Evolutionary conservation across 495 filamentous ascomycete genomes (phyloP), one percentile per base, ranked within the genome.

Genomic region (Lentithecium fluviatile): DNA sequence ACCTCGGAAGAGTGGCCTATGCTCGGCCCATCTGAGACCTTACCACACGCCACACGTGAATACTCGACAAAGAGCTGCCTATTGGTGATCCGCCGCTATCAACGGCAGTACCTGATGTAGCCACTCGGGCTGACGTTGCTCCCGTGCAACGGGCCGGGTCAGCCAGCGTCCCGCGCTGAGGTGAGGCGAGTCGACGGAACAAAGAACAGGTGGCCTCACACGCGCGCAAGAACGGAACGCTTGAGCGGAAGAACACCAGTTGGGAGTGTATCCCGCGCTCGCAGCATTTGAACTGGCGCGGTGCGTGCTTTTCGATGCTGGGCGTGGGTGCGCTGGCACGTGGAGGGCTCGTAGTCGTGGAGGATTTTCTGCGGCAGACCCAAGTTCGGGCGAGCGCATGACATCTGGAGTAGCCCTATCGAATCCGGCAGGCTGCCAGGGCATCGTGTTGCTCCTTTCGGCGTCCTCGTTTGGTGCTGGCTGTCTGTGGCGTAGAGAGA

Each of bases 371-470:
- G n/a, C 17, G 46, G 46, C 8, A 11, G 12, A 17, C 37, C 19
- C 11, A 53, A 24, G 36, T 20, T 10, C 13, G 21, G 25, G n/a
- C 46, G 17, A 12, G 23, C 32, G 36, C 56, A 60, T 12, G 19
- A n/a, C n/a, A n/a, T n/a, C n/a, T n/a, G n/a, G n/a, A 42, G 20
- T 52, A 63, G 60, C 60, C 60, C 60, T 63, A 63, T 57, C 60
- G 53, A 52, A 63, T 52, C 21, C 24, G 60, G 59, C 34, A 42
- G 52, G n/a, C n/a, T n/a, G n/a, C n/a, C n/a, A n/a, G n/a, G n/a
- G n/a, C n/a, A n/a, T n/a, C n/a, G n/a, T n/a, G n/a, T n/a, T n/a
- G n/a, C n/a, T n/a, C n/a, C n/a, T n/a, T 29, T 2, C 6, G 29
- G 6, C 19, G 45, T 26, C 13, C 37, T n/a, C 3, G 15, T 26